These are phyloP conservation scores for Alternaria rosae DNA, from an alignment of 2,329 filamentous ascomycete genomes.

Conservation along the genomic window DNA sequence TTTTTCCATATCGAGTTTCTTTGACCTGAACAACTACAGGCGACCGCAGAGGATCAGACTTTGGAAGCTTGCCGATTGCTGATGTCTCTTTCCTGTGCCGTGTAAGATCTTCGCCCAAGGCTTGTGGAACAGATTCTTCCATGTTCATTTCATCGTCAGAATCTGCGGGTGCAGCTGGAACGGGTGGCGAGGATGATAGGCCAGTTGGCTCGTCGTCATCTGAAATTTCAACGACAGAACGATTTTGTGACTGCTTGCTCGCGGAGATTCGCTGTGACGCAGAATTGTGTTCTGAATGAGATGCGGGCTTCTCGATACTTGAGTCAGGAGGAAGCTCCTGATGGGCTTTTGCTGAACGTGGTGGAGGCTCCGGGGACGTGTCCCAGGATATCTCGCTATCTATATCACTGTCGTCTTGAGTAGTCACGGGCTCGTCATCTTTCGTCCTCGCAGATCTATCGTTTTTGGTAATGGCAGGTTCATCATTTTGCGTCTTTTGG, in stretches of 20 bases:
- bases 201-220: slow-evolving; percentile 13
- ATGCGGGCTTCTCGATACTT: slow-evolving; percentile 21
- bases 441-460: slow-evolving; percentile 10
- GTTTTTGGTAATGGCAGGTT: slow-evolving; percentile 13
- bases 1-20: slow-evolving; percentile 39
- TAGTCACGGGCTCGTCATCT: slow-evolving; percentile 14
- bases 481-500: slow-evolving; percentile 14
- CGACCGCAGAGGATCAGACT: neutral
- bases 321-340: slow-evolving; percentile 42
- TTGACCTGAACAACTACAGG: slow-evolving; percentile 35
- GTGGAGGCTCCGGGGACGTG: slow-evolving; percentile 22
- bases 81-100: neutral
- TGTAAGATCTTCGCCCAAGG: slow-evolving; percentile 33
- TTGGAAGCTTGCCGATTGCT: neutral
- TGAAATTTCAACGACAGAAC: slow-evolving; percentile 13
- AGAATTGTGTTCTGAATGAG: neutral
- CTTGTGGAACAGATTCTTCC: slow-evolving; percentile 38
- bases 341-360: slow-evolving; percentile 7
- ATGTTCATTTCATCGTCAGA: slow-evolving; percentile 43
- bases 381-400: slow-evolving; percentile 28
- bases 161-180: slow-evolving; percentile 4
- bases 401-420: slow-evolving; percentile 11
- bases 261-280: neutral
- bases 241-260: neutral
- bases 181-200: slow-evolving; percentile 30